These are phyloP conservation scores for Westerdykella sp. DNA, from an alignment of 2,329 filamentous ascomycete genomes.

Conservation along the genomic window DNA sequence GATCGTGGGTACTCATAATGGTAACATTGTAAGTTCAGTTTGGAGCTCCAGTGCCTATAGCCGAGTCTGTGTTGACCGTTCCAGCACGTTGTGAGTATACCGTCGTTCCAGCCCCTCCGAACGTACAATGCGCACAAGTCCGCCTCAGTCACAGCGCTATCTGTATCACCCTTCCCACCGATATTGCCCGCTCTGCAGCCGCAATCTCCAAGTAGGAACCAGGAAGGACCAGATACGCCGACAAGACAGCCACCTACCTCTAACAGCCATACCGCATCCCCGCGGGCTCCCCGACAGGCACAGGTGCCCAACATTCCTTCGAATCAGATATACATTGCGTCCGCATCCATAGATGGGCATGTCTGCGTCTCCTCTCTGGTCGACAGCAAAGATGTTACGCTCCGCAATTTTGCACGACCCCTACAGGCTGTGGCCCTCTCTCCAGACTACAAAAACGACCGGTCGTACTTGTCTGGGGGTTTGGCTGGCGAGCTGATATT, in stretches of 20 bases:
- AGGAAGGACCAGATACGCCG: slow-evolving; percentile 36
- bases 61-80: slow-evolving; percentile 8
- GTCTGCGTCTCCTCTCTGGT: slow-evolving; percentile 85
- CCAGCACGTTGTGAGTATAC: slow-evolving; percentile 79
- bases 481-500: slow-evolving; percentile 81
- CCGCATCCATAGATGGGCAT: slow-evolving; percentile 91
- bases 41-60: neutral
- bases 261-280: slow-evolving; percentile 40
- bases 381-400: slow-evolving; percentile 80
- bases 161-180: slow-evolving; percentile 78
- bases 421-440: slow-evolving; percentile 91
- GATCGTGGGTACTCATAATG: slow-evolving; percentile 93
- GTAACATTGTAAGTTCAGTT: slow-evolving; percentile 71
- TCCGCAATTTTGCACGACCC: slow-evolving; percentile 89
- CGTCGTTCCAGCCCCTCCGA: slow-evolving; percentile 71
- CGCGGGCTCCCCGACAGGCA: slow-evolving; percentile 50
- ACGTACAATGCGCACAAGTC: slow-evolving; percentile 82
- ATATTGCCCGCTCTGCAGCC: slow-evolving; percentile 41
- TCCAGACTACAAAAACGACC: slow-evolving; percentile 85
- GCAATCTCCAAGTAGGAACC: slow-evolving; percentile 14
- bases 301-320: slow-evolving; percentile 68
- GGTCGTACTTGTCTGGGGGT: slow-evolving; percentile 85
- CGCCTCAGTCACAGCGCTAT: slow-evolving; percentile 82
- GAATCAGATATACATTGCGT: slow-evolving; percentile 89
- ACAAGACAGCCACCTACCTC: slow-evolving; percentile 29